Percentiles rank a stretch among this genome's conserved stretches.
Evolutionary conservation across 352 stramenopile species (phyloP).

Genomic region (Phytopythium cucurbitacearum): DNA sequence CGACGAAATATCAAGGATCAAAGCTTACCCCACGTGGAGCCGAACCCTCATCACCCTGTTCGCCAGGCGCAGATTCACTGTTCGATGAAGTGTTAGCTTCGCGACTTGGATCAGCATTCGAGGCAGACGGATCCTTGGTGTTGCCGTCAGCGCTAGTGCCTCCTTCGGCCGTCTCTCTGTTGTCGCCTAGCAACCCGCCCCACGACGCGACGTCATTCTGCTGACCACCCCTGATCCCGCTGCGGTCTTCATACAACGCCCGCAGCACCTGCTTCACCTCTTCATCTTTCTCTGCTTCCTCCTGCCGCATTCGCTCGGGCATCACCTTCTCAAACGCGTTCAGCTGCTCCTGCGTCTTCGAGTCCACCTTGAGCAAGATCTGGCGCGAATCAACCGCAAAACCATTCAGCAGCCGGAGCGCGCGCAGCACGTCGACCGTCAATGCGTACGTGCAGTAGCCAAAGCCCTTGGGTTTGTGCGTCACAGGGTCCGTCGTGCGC

Average conservation of each 20-base stretch:
- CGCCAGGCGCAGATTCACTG: no score
- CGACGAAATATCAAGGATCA: no score
- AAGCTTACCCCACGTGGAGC: no score
- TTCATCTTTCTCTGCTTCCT: constrained; percentile 20
- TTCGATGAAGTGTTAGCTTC: no score
- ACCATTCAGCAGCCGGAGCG: constrained; percentile 36
- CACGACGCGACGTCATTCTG: constrained; percentile 31
- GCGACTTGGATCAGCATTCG: no score
- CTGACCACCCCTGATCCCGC: constrained; percentile 23
- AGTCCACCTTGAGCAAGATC: constrained; percentile 40
- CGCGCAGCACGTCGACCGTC: constrained; percentile 32
- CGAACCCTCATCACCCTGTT: no score
- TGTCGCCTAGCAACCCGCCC: constrained; percentile 20
- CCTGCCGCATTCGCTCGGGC: constrained; percentile 13
- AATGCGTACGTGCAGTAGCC: constrained; percentile 38
- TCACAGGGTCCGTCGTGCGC: constrained; percentile 39
- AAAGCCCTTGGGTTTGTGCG: constrained; percentile 35
- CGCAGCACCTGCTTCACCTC: constrained; percentile 19
- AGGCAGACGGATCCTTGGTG: no score
- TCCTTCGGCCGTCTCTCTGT: neutral
- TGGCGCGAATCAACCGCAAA: constrained; percentile 38
- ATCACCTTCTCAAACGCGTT: constrained; percentile 22
- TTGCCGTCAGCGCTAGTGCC: neutral
- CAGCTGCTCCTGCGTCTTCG: constrained; percentile 28
- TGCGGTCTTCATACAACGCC: constrained; percentile 25